These are phyloP conservation scores for Odontarrhena argentea DNA, from an alignment of 345 rosid species.

Conservation along the genomic window DNA sequence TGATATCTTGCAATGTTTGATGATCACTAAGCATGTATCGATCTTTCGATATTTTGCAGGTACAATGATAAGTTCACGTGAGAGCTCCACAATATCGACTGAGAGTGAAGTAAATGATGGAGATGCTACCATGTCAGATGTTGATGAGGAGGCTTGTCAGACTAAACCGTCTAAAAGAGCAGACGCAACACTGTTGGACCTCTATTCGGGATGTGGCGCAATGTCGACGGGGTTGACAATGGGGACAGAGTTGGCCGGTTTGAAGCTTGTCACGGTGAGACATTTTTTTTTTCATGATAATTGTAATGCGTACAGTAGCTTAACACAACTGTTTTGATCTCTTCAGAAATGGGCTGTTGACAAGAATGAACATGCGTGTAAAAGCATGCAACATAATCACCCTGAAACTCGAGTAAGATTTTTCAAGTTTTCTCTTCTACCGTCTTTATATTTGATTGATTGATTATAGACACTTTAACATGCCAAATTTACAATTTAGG, in stretches of 20 bases:
- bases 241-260: conserved; percentile 59
- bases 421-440: not conserved
- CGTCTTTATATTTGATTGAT: not conserved
- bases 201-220: conserved; percentile 87
- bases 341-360: conserved; percentile 83
- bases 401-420: conserved; percentile 56
- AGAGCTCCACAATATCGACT: conserved; percentile 53
- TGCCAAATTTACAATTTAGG: conserved; percentile 41
- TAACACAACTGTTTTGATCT: not conserved
- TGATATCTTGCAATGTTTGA: not conserved
- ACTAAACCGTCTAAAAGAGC: conserved; percentile 15
- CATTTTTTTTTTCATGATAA: conserved; percentile 1
- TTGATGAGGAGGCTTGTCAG: conserved; percentile 27
- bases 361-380: conserved; percentile 55
- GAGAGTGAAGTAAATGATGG: conserved; percentile 37
- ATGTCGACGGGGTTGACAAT: conserved; percentile 86
- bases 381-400: conserved; percentile 62
- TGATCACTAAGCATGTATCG: not conserved
- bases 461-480: not conserved
- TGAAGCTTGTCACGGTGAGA: conserved; percentile 64
- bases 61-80: conserved; percentile 37
- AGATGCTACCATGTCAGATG: conserved; percentile 15
- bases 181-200: conserved; percentile 56
- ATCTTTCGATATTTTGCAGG: conserved; percentile 35
- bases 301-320: not conserved